Evolutionary conservation across 176 grass and related monocot genomes (phyloP).

Genomic region (Otatea glauca): DNA sequence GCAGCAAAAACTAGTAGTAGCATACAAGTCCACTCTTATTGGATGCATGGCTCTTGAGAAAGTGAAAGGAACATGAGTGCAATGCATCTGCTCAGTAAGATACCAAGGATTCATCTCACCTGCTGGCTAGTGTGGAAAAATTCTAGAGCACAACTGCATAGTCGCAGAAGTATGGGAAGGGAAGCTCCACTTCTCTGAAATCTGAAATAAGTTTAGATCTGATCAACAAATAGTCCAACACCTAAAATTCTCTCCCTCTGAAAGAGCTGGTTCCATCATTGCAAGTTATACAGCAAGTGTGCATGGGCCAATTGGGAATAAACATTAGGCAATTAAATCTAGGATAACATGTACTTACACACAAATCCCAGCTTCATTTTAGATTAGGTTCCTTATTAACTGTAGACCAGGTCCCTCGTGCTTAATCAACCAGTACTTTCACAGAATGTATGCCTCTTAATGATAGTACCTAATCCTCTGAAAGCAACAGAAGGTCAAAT

Average conservation of each 20-base stretch:
- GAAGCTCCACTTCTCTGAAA: constrained; percentile 46
- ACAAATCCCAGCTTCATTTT: constrained; percentile 28
- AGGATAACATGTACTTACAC: constrained; percentile 24
- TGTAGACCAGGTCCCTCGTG: neutral
- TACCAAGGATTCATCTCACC: constrained; percentile 9
- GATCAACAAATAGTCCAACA: constrained; percentile 41
- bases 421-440: constrained; percentile 25
- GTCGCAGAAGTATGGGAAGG: constrained; percentile 43
- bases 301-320: constrained; percentile 36
- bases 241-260: constrained; percentile 24
- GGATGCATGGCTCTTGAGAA: neutral
- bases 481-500: constrained; percentile 23
- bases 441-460: constrained; percentile 27
- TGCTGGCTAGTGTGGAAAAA: neutral
- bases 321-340: constrained; percentile 26
- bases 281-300: constrained; percentile 24
- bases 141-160: neutral
- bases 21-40: neutral
- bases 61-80: neutral
- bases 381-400: constrained; percentile 1
- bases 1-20: neutral
- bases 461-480: constrained; percentile 45
- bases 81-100: neutral
- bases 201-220: constrained; percentile 46
- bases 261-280: constrained; percentile 49